These are phyloP conservation scores for Monilinia polystroma DNA, from an alignment of 2,329 filamentous ascomycete genomes.

Conservation along the genomic window DNA sequence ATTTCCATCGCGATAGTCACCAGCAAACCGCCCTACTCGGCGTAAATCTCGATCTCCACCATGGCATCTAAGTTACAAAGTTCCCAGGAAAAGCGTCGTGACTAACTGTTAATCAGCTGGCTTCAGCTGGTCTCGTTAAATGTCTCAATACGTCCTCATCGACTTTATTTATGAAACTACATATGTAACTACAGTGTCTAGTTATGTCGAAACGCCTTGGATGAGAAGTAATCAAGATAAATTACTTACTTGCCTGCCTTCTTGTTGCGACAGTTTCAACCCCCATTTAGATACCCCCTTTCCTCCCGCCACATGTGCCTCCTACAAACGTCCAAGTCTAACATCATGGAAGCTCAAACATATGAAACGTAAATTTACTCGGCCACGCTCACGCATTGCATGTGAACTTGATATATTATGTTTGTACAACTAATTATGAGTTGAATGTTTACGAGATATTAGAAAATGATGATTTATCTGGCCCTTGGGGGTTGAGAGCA, in stretches of 20 bases:
- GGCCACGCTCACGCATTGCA: background rate
- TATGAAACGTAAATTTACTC: background rate
- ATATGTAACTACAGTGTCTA: background rate
- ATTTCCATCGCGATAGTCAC: background rate
- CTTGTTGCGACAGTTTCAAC: background rate
- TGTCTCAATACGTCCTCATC: background rate
- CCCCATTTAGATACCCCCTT: background rate
- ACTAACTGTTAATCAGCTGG: background rate
- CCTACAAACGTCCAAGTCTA: background rate
- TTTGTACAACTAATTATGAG: background rate
- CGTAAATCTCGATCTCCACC: background rate
- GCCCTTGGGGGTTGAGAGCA: background rate
- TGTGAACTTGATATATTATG: background rate
- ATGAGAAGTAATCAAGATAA: background rate
- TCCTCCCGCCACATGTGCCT: background rate
- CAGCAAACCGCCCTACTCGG: background rate
- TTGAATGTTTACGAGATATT: background rate
- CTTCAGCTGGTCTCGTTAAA: background rate
- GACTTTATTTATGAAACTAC: background rate
- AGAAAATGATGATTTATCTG: background rate
- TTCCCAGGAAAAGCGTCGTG: background rate
- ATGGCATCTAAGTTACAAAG: background rate
- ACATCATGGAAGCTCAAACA: background rate
- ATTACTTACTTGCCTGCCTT: background rate
- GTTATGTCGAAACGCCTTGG: background rate